These are phyloP conservation scores for Penicillium decumbens DNA, from an alignment of 2,329 filamentous ascomycete species.

Conservation along the genomic window DNA sequence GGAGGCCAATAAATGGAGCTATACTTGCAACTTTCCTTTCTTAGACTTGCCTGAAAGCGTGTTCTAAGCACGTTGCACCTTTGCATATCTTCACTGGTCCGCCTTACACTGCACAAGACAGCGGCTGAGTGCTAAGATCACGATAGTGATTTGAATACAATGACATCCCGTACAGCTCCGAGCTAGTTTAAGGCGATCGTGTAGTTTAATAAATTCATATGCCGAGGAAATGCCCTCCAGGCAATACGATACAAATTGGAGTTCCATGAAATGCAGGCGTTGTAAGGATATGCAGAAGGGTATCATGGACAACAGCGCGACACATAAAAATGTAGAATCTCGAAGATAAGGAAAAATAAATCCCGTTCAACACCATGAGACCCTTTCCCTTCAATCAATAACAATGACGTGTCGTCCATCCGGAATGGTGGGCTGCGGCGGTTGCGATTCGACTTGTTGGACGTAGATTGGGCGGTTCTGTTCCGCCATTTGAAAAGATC, in stretches of 20 bases:
- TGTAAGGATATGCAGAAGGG: conserved; percentile 20
- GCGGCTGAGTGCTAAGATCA: neutral
- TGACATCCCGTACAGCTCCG: too few species aligned
- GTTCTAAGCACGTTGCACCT: conserved; percentile 1
- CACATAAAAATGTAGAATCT: conserved; percentile 5
- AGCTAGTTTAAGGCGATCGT: too few species aligned
- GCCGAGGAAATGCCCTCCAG: neutral
- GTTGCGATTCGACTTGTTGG: conserved; percentile 20
- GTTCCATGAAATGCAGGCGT: conserved; percentile 3
- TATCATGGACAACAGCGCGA: conserved; percentile 19
- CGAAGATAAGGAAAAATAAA: neutral
- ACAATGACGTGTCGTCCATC: conserved; percentile 25
- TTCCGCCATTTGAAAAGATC: conserved; percentile 17
- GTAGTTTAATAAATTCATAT: neutral
- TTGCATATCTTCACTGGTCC: neutral
- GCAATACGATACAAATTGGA: neutral
- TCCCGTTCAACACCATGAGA: neutral
- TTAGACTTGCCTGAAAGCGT: neutral
- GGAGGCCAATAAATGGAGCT: neutral
- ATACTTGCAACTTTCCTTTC: neutral
- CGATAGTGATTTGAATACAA: too few species aligned
- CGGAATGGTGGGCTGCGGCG: conserved; percentile 15
- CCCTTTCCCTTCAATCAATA: conserved; percentile 24
- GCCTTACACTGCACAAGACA: neutral
- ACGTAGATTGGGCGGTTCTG: conserved; percentile 24